Evolutionary conservation across 176 grass and related monocot genomes (phyloP).

Genomic region (Avena sativa): DNA sequence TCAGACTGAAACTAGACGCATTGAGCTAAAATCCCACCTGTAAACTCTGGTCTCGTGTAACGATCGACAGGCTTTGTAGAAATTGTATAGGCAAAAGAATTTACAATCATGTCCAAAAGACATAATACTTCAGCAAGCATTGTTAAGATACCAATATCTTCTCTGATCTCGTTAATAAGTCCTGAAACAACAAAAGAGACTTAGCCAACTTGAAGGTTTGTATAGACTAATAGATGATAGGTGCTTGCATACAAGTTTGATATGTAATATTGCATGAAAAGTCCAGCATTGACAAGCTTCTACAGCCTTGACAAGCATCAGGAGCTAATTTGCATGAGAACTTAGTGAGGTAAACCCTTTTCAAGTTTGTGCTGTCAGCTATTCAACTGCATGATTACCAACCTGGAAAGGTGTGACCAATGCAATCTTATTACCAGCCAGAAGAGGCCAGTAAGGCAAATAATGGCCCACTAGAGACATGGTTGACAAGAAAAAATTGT

Average conservation of each 20-base stretch:
- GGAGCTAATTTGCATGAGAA: conserved; percentile 2
- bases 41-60: conserved; percentile 91
- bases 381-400: conserved; percentile 27
- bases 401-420: not conserved
- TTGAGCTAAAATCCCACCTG: conserved; percentile 47
- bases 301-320: not conserved
- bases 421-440: conserved; percentile 13
- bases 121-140: conserved; percentile 89
- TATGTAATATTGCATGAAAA: conserved; percentile 30
- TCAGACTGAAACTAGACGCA: not conserved
- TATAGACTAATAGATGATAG: not conserved
- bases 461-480: not conserved
- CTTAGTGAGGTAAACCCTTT: conserved; percentile 35
- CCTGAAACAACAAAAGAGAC: conserved; percentile 52
- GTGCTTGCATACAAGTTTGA: conserved; percentile 13
- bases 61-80: conserved; percentile 83
- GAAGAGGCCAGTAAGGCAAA: not conserved
- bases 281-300: conserved; percentile 15
- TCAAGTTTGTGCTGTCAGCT: conserved; percentile 8
- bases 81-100: conserved; percentile 92
- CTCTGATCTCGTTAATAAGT: conserved; percentile 79
- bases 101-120: conserved; percentile 95
- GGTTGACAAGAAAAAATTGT: conserved; percentile 8
- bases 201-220: conserved; percentile 41
- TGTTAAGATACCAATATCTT: conserved; percentile 76